These are phyloP conservation scores for Curvularia eragrostidis DNA, from an alignment of 2,329 filamentous ascomycete genomes.

Conservation along the genomic window DNA sequence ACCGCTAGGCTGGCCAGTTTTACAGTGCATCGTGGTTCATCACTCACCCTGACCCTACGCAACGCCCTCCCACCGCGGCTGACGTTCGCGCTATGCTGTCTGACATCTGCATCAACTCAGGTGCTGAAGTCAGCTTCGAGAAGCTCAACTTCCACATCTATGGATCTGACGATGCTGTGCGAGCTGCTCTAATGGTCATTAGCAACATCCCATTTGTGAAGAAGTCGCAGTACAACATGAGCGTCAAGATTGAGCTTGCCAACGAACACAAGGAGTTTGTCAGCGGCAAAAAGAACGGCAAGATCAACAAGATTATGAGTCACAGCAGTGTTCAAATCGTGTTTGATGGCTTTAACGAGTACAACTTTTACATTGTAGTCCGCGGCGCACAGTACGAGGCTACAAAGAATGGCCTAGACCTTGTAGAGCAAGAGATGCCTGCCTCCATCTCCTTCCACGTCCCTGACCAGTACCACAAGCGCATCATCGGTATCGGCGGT, in stretches of 20 bases:
- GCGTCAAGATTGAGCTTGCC: slow-evolving; percentile 97
- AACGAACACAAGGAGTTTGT: slow-evolving; percentile 99
- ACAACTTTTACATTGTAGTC: slow-evolving; percentile 99
- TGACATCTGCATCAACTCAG: slow-evolving; percentile 95
- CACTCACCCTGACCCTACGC: slow-evolving; percentile 73
- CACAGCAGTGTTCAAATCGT: slow-evolving; percentile 99
- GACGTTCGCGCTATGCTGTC: slow-evolving; percentile 91
- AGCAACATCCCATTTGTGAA: slow-evolving; percentile 89
- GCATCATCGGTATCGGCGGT: slow-evolving; percentile 97
- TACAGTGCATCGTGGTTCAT: slow-evolving; percentile 98
- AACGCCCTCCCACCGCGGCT: slow-evolving; percentile 65
- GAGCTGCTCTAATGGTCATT: slow-evolving; percentile 92
- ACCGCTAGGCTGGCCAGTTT: slow-evolving; percentile 82
- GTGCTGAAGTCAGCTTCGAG: slow-evolving; percentile 92
- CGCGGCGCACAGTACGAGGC: slow-evolving; percentile 91
- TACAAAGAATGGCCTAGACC: slow-evolving; percentile 86
- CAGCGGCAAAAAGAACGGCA: slow-evolving; percentile 99
- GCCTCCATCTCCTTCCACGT: slow-evolving; percentile 99
- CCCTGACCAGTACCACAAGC: slow-evolving; percentile 98
- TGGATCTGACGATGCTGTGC: slow-evolving; percentile 94
- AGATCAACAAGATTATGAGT: slow-evolving; percentile 99
- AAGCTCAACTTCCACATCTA: slow-evolving; percentile 93
- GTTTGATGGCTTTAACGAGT: slow-evolving; percentile 98
- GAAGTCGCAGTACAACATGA: slow-evolving; percentile 87
- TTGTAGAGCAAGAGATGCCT: slow-evolving; percentile 99